Conservation (phyloP, 257 asterid species). For the Handroanthus guayacan region DNA sequence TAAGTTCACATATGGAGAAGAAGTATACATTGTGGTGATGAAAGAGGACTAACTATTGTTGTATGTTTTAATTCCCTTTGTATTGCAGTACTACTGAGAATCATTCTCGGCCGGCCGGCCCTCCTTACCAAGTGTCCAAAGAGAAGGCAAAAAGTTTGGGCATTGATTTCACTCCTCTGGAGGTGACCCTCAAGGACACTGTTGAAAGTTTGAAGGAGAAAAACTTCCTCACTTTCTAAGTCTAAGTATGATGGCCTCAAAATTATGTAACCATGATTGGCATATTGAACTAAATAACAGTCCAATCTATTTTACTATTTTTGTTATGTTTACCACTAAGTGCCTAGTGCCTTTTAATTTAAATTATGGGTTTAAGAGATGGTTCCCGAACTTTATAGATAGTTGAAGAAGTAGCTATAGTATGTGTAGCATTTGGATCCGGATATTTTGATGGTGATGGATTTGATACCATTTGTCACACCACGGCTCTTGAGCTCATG, state of each 20-base stretch:
- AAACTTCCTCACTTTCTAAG: constrained; percentile 37
- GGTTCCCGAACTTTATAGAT: too few relatives aligned
- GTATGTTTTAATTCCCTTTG: neutral
- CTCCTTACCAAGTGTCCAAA: constrained; percentile 46
- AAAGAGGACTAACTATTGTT: neutral
- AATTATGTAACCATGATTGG: neutral
- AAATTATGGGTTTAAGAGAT: too few relatives aligned
- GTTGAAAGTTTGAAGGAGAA: constrained; percentile 47
- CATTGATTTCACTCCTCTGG: constrained; percentile 48
- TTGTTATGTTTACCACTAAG: too few relatives aligned
- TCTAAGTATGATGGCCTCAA: neutral
- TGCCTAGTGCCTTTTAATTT: too few relatives aligned
- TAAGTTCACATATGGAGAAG: neutral
- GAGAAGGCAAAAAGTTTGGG: constrained; percentile 56
- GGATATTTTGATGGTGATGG: too few relatives aligned
- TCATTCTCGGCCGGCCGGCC: neutral
- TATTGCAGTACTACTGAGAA: constrained; percentile 43
- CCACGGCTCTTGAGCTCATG: too few relatives aligned
- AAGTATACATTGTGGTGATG: neutral
- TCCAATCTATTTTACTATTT: too few relatives aligned
- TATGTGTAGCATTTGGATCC: too few relatives aligned
- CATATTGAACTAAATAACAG: too few relatives aligned
- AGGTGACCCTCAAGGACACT: constrained; percentile 54
- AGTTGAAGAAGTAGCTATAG: too few relatives aligned
- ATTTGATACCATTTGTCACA: too few relatives aligned